Percentiles rank a stretch among this genome's conserved stretches.
Evolutionary conservation across 1,284 basidiomycete species (phyloP).

Genomic region (Neolentinus lepideus): DNA sequence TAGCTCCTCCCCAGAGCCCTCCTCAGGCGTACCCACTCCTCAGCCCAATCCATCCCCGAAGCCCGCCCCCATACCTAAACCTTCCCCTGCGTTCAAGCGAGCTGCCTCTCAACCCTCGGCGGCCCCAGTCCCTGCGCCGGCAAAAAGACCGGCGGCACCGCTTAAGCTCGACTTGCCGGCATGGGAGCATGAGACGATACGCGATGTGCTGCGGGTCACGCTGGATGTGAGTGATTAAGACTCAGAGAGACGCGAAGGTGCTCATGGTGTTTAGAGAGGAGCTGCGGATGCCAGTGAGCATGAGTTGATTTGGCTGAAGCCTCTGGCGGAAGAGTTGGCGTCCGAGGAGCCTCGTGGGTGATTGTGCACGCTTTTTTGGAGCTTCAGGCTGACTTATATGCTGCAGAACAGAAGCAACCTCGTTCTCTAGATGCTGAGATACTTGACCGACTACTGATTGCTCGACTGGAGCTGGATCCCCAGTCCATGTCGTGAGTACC

Average conservation of each 20-base stretch:
- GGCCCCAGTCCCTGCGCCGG: conserved; percentile 21
- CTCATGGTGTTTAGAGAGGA: conserved; percentile 40
- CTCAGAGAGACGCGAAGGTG: neutral
- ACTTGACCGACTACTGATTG: conserved; percentile 79
- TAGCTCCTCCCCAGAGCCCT: conserved; percentile 16
- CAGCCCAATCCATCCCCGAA: conserved; percentile 25
- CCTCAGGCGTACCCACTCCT: conserved; percentile 27
- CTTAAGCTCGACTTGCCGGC: conserved; percentile 45
- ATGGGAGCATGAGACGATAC: conserved; percentile 75
- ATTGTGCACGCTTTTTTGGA: neutral
- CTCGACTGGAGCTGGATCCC: conserved; percentile 81
- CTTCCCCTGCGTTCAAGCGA: conserved; percentile 21
- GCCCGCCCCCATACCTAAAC: conserved; percentile 13
- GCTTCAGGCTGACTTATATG: conserved; percentile 1
- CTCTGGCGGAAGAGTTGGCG: conserved; percentile 63
- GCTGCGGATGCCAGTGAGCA: conserved; percentile 66
- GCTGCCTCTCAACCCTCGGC: conserved; percentile 21
- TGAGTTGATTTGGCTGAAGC: conserved; percentile 81
- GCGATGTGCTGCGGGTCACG: conserved; percentile 70
- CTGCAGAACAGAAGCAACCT: conserved; percentile 9
- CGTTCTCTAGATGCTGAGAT: conserved; percentile 47
- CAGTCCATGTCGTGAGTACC: conserved; percentile 59
- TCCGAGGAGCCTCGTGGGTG: conserved; percentile 57
- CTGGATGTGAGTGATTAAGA: conserved; percentile 55
- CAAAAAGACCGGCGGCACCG: conserved; percentile 40